Conservation (phyloP, 2,329 filamentous ascomycete species). For the Diplodia seriata region DNA sequence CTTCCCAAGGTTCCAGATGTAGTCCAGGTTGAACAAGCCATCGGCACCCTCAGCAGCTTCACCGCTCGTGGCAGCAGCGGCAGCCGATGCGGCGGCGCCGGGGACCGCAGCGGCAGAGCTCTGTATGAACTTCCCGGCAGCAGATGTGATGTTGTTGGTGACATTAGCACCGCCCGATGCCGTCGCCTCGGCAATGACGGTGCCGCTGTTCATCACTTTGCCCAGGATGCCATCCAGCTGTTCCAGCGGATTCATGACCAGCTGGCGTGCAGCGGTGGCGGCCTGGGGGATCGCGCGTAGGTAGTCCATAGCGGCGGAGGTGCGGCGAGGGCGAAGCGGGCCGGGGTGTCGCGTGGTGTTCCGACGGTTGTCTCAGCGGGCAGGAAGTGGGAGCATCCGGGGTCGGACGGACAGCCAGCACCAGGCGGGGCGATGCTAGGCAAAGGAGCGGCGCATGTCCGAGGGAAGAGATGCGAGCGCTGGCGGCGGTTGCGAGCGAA, state of each 20-base stretch:
- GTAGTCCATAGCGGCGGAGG: constrained; percentile 16
- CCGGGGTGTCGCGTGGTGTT: constrained; percentile 24
- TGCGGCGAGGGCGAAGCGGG: background rate
- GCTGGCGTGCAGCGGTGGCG: constrained; percentile 31
- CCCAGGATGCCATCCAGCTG: constrained; percentile 31
- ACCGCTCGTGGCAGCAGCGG: constrained; percentile 42
- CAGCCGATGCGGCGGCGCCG: constrained; percentile 47
- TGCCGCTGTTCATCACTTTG: constrained; percentile 53
- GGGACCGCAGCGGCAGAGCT: constrained; percentile 52
- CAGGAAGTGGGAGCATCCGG: constrained; percentile 22
- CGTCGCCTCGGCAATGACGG: constrained; percentile 66
- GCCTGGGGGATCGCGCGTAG: constrained; percentile 25
- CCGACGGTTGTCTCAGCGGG: constrained; percentile 16
- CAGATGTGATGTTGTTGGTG: constrained; percentile 52
- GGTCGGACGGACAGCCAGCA: constrained; percentile 27
- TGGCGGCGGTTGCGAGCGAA: background rate
- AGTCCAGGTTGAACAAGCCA: constrained; percentile 45
- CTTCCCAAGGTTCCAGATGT: constrained; percentile 63
- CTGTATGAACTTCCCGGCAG: constrained; percentile 52
- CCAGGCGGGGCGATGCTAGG: constrained; percentile 23
- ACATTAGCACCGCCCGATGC: constrained; percentile 21
- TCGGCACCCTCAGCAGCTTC: constrained; percentile 46
- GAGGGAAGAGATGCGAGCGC: background rate
- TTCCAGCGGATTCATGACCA: constrained; percentile 29
- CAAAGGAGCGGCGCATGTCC: constrained; percentile 23